Evolutionary conservation across 768 basidiomycete genomes (phyloP), one percentile per base, ranked within the genome.

Genomic region (Tephrocybe sp.): DNA sequence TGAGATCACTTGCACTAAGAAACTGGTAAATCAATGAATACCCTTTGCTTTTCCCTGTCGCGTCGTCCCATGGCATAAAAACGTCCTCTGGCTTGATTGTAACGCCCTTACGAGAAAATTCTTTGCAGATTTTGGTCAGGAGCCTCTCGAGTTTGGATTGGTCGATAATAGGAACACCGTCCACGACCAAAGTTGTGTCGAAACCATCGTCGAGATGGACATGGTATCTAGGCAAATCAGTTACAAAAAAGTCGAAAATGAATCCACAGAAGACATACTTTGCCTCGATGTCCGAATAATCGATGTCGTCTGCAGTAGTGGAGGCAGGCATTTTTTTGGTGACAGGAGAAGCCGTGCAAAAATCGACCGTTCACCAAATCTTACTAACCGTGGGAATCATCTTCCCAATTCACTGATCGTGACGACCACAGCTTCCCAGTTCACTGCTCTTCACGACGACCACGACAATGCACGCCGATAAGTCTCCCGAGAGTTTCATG

Each of bases 121-220:
- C 86, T 65, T 93, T 93, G 48, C 82, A 72, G 26, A 98, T 77
- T 65, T 89, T 91, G 28, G 84, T 70, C 16, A 97, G 62, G 15
- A 99, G 80, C 69, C 80, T 89, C 40, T 92, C 89, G 30, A 85
- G 77, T 69, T 93, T 94, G 44, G 82, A 80, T 60, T 82, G 84
- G 64, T 97, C 93, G 65, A 98, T 91, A 52, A 92, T 66, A 9
- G 95, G 97, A 18, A 95, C 78, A 42, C 93, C 92, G 67, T 98
- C 97, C 51, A 98, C 84, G 44, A 98, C 88, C 45, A 99, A 69
- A 49, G 92, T 83, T 63, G 89, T 91, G 74, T 98, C 97, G 61
- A 98, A 82, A 32, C 89, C 80, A 56, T 92, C 86, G 59, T 92
- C 89, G 55, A 84, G 83, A 49, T 90, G 75, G 59, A 95, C 86